phyloP scores from a whole-genome alignment of 176 grass and related monocot species.

The Carex kokanica region DNA sequence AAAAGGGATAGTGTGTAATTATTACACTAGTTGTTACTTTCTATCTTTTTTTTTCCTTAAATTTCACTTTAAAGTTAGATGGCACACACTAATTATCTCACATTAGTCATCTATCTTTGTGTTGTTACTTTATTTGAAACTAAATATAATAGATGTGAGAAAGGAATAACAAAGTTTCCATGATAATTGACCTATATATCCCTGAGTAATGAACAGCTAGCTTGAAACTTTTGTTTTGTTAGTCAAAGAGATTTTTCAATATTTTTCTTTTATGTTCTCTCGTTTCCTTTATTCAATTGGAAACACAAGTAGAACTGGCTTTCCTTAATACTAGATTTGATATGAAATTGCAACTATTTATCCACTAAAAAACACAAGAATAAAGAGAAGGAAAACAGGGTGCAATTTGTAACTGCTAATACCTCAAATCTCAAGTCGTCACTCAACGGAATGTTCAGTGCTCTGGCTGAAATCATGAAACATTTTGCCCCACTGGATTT shows the following conservation, averaged over 20 bases:
- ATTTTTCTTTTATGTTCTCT: background rate
- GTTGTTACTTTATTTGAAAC: background rate
- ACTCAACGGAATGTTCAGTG: background rate
- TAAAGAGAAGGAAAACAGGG: background rate
- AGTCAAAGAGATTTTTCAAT: background rate
- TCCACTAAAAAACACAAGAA: background rate
- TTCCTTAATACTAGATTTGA: background rate
- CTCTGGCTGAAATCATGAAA: conserved; percentile 23
- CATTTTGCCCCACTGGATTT: conserved; percentile 29
- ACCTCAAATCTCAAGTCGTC: background rate
- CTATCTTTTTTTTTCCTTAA: background rate
- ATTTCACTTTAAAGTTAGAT: background rate
- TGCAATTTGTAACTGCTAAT: conserved; percentile 8
- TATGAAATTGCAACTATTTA: background rate
- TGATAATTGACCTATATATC: background rate
- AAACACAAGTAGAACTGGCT: background rate
- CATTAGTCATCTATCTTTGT: background rate
- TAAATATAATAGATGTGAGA: background rate
- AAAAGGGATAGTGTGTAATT: background rate
- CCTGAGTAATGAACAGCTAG: background rate
- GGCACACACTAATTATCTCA: background rate
- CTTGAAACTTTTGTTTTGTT: background rate
- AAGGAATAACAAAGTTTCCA: background rate
- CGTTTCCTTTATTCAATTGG: background rate
- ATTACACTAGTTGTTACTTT: background rate